Percentiles rank a stretch among this genome's conserved stretches.
phyloP scores from a whole-genome alignment of 805 yeast species.

The Candida succiphila region DNA sequence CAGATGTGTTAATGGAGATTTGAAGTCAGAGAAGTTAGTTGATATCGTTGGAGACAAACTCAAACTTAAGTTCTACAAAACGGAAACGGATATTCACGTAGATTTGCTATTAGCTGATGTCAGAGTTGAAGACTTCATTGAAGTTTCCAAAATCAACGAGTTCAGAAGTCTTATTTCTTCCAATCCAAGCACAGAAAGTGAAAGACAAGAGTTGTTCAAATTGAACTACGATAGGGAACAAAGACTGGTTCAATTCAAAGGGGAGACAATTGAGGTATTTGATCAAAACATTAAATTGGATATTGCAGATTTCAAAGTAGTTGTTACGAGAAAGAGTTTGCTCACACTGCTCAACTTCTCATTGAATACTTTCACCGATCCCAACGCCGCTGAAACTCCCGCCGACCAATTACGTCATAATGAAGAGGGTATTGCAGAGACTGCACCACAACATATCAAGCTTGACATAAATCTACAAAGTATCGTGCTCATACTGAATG shows the following conservation, averaged over 20 bases:
- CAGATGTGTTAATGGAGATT: conserved; percentile 54
- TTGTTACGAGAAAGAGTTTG: conserved; percentile 67
- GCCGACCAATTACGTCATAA: conserved; percentile 67
- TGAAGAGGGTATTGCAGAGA: conserved; percentile 40
- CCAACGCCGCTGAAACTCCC: conserved; percentile 57
- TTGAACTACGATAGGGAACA: conserved; percentile 49
- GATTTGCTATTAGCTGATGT: conserved; percentile 57
- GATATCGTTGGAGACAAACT: conserved; percentile 65
- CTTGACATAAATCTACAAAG: conserved; percentile 64
- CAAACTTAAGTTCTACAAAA: conserved; percentile 47
- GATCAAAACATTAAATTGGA: conserved; percentile 69
- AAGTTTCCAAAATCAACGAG: conserved; percentile 48
- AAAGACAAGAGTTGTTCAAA: conserved; percentile 42
- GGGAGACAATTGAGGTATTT: conserved; percentile 50
- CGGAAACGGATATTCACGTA: conserved; percentile 52
- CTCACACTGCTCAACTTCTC: conserved; percentile 73
- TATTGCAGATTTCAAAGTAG: conserved; percentile 70
- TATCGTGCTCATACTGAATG: conserved; percentile 65
- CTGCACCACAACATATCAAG: conserved; percentile 66
- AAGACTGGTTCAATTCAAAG: conserved; percentile 46
- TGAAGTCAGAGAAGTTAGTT: conserved; percentile 57
- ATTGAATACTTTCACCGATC: conserved; percentile 81
- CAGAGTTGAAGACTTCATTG: conserved; percentile 67
- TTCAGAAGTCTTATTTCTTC: conserved; percentile 66
- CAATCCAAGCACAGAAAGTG: conserved; percentile 25